Base-by-base conservation (phyloP, 176 grass and related monocot genomes). In the Bonia amplexicaulis region DNA sequence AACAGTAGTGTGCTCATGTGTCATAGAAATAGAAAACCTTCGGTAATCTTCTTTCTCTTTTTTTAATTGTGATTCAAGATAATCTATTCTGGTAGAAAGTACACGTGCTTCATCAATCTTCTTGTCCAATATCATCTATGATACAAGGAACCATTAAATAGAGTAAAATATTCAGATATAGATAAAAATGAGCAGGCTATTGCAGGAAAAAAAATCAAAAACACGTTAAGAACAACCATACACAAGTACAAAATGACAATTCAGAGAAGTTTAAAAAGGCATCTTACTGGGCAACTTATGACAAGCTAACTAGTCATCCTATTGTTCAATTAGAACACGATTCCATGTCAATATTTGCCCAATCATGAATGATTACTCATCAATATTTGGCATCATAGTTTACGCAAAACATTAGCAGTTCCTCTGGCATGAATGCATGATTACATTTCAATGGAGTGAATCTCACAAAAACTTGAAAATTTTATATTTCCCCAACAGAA, bases 51-150 rank as follows among this genome's bases (percentile, higher is more conserved):
- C 79, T 93, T n/a, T n/a, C 66, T 88, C 89, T 74, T 90, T 83
- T 39, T 58, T 84, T 76, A 97, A 58, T 70, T 97, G 87, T 5
- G 62, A 88, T 80, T 94, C 94, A 86, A 97, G 82, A 86, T 97
- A 59, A 27, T 81, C 94, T 75, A 92, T 82, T 86, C 60, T 85
- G 86, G 57, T 78, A 91, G 76, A 94, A 82, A 97, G 78, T 69
- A 84, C 83, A 27, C 69, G 42, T 83, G 77, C 82, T 88, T 94
- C 91, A 68, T 97, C 85, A 78, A 74, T 66, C 58, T 88, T 92
- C 64, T 88, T 84, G 64, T 90, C 87, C 89, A 97, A 69, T 65
- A 79, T 64, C 8, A 44, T 58, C 91, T 97, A 73, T 69, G 58
- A 63, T 33, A 85, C 23, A 82, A 15, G 33, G 45, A 93, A 77